These are phyloP conservation scores for Trichocomaceae sp. DNA, from an alignment of 2,329 filamentous ascomycete genomes.

Conservation along the genomic window DNA sequence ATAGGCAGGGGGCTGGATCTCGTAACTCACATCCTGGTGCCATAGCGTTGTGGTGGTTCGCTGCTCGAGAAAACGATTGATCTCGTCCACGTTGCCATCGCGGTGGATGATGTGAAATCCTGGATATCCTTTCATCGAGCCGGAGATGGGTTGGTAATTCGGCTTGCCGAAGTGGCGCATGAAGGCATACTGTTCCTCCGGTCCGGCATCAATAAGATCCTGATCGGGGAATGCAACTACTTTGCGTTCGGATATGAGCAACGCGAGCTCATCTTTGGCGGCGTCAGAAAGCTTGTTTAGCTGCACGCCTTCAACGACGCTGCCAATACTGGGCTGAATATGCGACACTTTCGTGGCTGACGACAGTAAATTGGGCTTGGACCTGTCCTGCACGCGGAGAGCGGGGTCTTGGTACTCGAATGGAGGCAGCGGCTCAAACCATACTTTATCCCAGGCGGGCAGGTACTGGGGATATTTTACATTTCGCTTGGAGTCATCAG, in stretches of 20 bases:
- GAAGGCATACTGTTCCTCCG: slow-evolving; percentile 38
- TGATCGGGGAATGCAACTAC: slow-evolving; percentile 48
- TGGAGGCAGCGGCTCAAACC: slow-evolving; percentile 40
- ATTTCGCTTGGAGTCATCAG: slow-evolving; percentile 30
- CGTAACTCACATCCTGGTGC: slow-evolving; percentile 46
- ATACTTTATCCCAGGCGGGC: slow-evolving; percentile 43
- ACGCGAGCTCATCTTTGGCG: slow-evolving; percentile 48
- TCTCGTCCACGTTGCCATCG: slow-evolving; percentile 39
- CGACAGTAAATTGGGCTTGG: slow-evolving; percentile 32
- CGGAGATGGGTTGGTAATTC: slow-evolving; percentile 42
- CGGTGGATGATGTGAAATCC: slow-evolving; percentile 44
- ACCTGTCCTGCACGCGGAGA: slow-evolving; percentile 36
- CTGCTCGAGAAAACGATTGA: slow-evolving; percentile 38
- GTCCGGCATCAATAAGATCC: slow-evolving; percentile 43
- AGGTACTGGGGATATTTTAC: slow-evolving; percentile 42
- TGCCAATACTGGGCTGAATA: slow-evolving; percentile 40
- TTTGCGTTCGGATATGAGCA: slow-evolving; percentile 63
- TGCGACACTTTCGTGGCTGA: slow-evolving; percentile 28
- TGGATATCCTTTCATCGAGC: slow-evolving; percentile 35
- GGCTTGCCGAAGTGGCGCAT: slow-evolving; percentile 42
- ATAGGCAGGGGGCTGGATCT: slow-evolving; percentile 43
- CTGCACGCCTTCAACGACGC: slow-evolving; percentile 40
- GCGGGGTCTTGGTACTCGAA: slow-evolving; percentile 44
- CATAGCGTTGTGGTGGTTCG: slow-evolving; percentile 43
- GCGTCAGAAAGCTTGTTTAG: slow-evolving; percentile 42